Conservation (phyloP, 192 early-diverging fungal genomes). For the Umbelopsis ramanniana region DNA sequence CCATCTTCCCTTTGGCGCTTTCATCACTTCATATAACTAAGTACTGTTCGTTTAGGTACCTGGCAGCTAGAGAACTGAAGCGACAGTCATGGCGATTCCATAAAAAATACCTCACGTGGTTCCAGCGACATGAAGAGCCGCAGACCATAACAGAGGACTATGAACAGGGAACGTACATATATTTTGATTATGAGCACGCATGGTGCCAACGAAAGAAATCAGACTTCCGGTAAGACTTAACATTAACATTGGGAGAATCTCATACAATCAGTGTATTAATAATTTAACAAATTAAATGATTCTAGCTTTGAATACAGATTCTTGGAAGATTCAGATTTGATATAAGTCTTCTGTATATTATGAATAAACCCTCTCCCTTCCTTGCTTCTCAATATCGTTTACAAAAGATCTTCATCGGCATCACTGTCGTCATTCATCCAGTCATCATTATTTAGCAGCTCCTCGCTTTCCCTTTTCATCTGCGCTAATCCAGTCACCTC, state of each 20-base stretch:
- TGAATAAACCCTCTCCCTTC: conserved; percentile 18
- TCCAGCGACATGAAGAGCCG: conserved; percentile 95
- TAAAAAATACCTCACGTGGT: conserved; percentile 96
- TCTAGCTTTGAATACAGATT: conserved; percentile 87
- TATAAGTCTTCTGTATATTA: conserved; percentile 23
- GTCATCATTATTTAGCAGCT: conserved; percentile 68
- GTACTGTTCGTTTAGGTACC: conserved; percentile 52
- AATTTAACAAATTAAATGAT: not conserved
- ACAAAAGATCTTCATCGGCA: not conserved
- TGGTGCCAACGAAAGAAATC: conserved; percentile 94
- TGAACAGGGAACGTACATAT: conserved; percentile 95
- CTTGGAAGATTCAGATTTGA: conserved; percentile 80
- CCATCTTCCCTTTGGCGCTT: not conserved
- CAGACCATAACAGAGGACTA: conserved; percentile 91
- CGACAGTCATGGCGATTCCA: conserved; percentile 96
- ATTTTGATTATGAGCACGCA: conserved; percentile 94
- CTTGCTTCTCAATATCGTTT: not conserved
- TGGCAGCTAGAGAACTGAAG: conserved; percentile 92
- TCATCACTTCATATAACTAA: not conserved
- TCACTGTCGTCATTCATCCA: conserved; percentile 60
- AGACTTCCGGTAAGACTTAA: conserved; percentile 74
- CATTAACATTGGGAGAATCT: too few species aligned
- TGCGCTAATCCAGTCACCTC: conserved; percentile 81
- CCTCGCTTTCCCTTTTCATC: conserved; percentile 82
- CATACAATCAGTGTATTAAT: not conserved